Evolutionary conservation across 2,329 filamentous ascomycete species (phyloP).

Genomic region (Daldinia eschscholtzii): DNA sequence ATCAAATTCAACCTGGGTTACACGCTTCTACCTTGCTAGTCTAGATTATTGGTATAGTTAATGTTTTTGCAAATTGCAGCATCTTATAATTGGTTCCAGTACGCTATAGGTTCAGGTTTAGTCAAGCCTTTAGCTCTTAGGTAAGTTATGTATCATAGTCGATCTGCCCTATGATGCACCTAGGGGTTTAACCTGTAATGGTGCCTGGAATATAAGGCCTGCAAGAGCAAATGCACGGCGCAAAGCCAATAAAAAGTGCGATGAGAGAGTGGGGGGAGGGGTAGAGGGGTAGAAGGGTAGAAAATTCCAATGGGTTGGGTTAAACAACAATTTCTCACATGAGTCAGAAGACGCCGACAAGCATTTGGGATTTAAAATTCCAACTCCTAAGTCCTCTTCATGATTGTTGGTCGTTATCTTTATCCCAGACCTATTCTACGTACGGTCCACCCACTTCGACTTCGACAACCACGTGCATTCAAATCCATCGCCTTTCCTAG

Average conservation of each 20-base stretch:
- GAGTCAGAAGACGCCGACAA: slow-evolving; percentile 29
- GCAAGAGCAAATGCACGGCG: not conserved
- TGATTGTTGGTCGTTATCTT: slow-evolving; percentile 23
- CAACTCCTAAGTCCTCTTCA: slow-evolving; percentile 19
- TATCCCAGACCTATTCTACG: slow-evolving; percentile 24
- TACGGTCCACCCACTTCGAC: slow-evolving; percentile 8
- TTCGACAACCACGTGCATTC: not conserved
- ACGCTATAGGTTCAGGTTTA: too few species aligned
- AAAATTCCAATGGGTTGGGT: slow-evolving; percentile 27
- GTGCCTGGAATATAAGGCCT: too few species aligned
- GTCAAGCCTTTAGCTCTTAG: not conserved
- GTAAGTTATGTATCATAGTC: not conserved
- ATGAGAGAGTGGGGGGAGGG: slow-evolving; percentile 4
- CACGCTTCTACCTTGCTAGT: too few species aligned
- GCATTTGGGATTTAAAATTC: not conserved
- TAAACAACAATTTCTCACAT: slow-evolving; percentile 22
- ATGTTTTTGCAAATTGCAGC: too few species aligned
- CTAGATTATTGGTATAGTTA: too few species aligned
- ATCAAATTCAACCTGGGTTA: too few species aligned
- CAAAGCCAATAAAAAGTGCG: slow-evolving; percentile 31
- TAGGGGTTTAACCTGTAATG: too few species aligned
- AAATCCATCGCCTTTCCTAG: not conserved
- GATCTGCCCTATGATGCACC: too few species aligned
- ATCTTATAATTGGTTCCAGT: too few species aligned
- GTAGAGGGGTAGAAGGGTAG: slow-evolving; percentile 29